phyloP scores from a whole-genome alignment of 129 eudicot species.

The Flaveria brownii region DNA sequence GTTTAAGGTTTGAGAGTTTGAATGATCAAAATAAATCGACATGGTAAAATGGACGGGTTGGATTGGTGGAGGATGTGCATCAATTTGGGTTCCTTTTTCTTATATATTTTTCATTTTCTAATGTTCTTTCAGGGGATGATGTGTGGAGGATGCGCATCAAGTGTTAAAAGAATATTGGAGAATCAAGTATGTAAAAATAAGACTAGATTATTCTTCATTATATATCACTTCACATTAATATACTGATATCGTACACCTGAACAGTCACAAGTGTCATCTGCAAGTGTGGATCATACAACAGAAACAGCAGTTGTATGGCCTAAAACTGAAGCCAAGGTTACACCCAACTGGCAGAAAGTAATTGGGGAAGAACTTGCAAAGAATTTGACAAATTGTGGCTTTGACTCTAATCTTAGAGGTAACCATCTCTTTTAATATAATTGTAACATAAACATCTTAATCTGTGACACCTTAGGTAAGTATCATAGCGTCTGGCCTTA shows the following conservation, averaged over 20 bases:
- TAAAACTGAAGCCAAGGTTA: conserved; percentile 70
- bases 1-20: background rate
- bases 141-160: conserved; percentile 96
- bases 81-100: background rate
- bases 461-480: background rate
- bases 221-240: background rate
- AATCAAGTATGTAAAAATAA: conserved; percentile 59
- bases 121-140: conserved; percentile 74
- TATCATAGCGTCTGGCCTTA: background rate
- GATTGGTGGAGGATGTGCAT: background rate
- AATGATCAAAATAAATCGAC: background rate
- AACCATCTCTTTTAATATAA: conserved; percentile 9
- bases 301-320: conserved; percentile 92
- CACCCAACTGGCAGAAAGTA: conserved; percentile 74
- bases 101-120: background rate
- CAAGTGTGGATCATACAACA: conserved; percentile 79
- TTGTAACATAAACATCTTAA: background rate
- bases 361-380: conserved; percentile 88
- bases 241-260: conserved; percentile 26
- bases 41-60: background rate
- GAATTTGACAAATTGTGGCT: conserved; percentile 85
- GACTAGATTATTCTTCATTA: background rate
- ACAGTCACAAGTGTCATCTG: conserved; percentile 94
- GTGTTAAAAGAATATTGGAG: conserved; percentile 88
- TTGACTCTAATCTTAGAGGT: conserved; percentile 80